Evolutionary conservation across 2,329 filamentous ascomycete genomes (phyloP).

Genomic region (Mycosphaerelloides madeirae): DNA sequence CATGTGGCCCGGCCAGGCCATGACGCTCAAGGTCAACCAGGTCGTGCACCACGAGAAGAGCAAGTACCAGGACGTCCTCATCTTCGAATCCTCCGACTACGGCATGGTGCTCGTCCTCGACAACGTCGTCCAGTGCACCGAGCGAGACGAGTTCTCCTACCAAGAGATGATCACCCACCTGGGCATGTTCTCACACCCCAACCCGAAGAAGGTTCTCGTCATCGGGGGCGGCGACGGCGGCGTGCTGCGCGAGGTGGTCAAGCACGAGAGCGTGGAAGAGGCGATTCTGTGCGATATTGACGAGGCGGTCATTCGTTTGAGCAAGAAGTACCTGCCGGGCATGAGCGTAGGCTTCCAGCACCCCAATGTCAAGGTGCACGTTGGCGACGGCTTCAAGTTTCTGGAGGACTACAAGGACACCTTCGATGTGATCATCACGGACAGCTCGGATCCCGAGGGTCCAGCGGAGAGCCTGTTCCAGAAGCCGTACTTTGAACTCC

Average conservation of each 20-base stretch:
- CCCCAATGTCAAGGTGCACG: slow-evolving; percentile 85
- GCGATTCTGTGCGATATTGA: slow-evolving; percentile 97
- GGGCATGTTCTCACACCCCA: slow-evolving; percentile 95
- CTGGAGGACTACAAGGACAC: slow-evolving; percentile 91
- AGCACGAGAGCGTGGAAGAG: slow-evolving; percentile 96
- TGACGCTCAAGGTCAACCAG: slow-evolving; percentile 97
- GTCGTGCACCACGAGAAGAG: slow-evolving; percentile 98
- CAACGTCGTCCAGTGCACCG: slow-evolving; percentile 98
- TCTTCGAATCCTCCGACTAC: slow-evolving; percentile 97
- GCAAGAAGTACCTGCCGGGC: slow-evolving; percentile 92
- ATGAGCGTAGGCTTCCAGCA: slow-evolving; percentile 90
- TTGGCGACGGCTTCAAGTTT: slow-evolving; percentile 99
- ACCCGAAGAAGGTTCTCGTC: slow-evolving; percentile 97
- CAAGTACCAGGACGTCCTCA: slow-evolving; percentile 97
- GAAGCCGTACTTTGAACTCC: slow-evolving; percentile 96
- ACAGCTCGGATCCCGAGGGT: slow-evolving; percentile 95
- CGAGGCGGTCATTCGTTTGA: slow-evolving; percentile 96
- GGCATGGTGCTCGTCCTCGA: slow-evolving; percentile 94
- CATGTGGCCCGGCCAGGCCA: slow-evolving; percentile 99
- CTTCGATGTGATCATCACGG: slow-evolving; percentile 99
- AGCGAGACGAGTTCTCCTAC: slow-evolving; percentile 94
- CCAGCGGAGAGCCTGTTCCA: slow-evolving; percentile 95
- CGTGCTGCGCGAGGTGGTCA: slow-evolving; percentile 96
- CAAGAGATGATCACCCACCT: slow-evolving; percentile 99
- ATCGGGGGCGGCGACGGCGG: slow-evolving; percentile 97